A percentile compares a stretch with the other conserved stretches of the same genome.
These are phyloP conservation scores for Talaromyces sp. DNA, from an alignment of 2,329 filamentous ascomycete genomes.

Conservation along the genomic window DNA sequence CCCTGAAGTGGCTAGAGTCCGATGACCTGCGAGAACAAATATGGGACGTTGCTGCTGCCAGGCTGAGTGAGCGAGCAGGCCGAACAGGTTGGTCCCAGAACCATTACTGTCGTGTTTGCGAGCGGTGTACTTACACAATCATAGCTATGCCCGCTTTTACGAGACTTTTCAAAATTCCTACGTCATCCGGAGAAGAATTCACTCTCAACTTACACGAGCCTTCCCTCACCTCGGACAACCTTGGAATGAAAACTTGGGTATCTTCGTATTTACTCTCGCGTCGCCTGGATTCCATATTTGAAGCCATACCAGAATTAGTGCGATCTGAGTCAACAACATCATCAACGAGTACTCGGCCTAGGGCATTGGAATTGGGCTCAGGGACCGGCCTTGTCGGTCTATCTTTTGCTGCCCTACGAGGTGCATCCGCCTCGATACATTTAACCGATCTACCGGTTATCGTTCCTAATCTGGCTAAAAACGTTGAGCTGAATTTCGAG, in stretches of 20 bases:
- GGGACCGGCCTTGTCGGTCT: constrained; percentile 90
- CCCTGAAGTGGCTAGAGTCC: constrained; percentile 45
- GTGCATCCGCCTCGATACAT: constrained; percentile 55
- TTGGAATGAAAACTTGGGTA: constrained; percentile 94
- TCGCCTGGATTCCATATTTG: constrained; percentile 54
- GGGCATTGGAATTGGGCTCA: constrained; percentile 74
- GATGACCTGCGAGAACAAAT: constrained; percentile 43
- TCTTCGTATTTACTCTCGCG: constrained; percentile 82
- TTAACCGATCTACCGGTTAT: constrained; percentile 85
- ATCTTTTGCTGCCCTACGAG: constrained; percentile 71
- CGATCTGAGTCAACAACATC: constrained; percentile 24
- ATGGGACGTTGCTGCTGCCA: constrained; percentile 74
- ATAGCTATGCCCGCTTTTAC: constrained; percentile 61
- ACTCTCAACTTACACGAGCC: constrained; percentile 78
- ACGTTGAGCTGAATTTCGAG: constrained; percentile 62
- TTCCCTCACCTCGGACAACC: constrained; percentile 77
- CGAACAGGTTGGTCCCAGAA: constrained; percentile 55
- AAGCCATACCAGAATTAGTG: constrained; percentile 32
- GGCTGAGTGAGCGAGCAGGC: constrained; percentile 83
- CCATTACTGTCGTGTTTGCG: neutral
- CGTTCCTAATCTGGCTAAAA: constrained; percentile 73
- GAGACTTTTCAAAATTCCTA: constrained; percentile 58
- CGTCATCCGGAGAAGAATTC: constrained; percentile 46
- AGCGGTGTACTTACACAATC: constrained; percentile 19
- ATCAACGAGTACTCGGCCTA: constrained; percentile 26